A percentile compares a stretch with the other conserved stretches of the same genome.
These are phyloP conservation scores for Eremothecium coryli DNA, from an alignment of 1,139 yeast genomes.

Conservation along the genomic window DNA sequence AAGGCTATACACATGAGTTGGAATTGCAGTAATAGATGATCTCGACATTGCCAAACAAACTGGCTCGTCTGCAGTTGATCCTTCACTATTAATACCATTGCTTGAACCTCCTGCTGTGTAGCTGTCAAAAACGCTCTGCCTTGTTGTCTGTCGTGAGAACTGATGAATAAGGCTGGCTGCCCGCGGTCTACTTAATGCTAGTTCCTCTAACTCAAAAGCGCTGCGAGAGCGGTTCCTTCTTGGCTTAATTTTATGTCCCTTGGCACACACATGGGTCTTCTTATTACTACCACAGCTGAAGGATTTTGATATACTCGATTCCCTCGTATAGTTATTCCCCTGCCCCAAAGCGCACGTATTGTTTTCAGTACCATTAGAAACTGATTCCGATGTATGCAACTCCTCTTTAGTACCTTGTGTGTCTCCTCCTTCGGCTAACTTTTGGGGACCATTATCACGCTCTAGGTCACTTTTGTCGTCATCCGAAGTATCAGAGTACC, in stretches of 20 bases:
- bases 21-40: slow-evolving; percentile 20
- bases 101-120: slow-evolving; percentile 1
- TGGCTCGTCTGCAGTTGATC: neutral
- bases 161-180: slow-evolving; percentile 11
- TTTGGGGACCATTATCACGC: slow-evolving; percentile 8
- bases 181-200: slow-evolving; percentile 8
- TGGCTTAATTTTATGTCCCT: slow-evolving; percentile 7
- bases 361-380: slow-evolving; percentile 5
- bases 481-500: slow-evolving; percentile 16
- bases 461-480: slow-evolving; percentile 9
- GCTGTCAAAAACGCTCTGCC: slow-evolving; percentile 10
- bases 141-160: slow-evolving; percentile 11
- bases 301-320: neutral
- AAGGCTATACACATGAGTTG: slow-evolving; percentile 26
- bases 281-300: neutral
- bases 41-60: slow-evolving; percentile 8
- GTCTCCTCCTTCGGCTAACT: slow-evolving; percentile 4
- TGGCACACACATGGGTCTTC: slow-evolving; percentile 7
- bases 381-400: neutral
- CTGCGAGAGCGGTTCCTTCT: slow-evolving; percentile 7
- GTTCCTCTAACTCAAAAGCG: slow-evolving; percentile 7
- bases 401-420: neutral
- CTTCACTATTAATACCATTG: slow-evolving; percentile 4
- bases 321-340: neutral
- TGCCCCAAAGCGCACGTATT: slow-evolving; percentile 6